Conservation (phyloP, 1,139 yeast species). For the Yamadazyma dendronema region DNA sequence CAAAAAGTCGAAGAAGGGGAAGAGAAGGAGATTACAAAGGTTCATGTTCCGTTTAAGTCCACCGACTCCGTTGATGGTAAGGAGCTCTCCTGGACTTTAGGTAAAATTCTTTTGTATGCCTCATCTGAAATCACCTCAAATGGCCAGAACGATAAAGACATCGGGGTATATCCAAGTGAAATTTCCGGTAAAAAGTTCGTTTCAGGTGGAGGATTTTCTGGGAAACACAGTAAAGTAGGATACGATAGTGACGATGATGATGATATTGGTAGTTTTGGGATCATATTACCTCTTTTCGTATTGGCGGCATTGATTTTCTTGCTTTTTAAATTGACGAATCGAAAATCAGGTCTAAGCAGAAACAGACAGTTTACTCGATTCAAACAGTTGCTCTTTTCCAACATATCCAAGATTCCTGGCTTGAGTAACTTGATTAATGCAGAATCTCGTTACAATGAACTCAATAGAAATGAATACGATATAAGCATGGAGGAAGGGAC, state of each 20-base stretch:
- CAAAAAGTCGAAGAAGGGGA: slow-evolving; percentile 19
- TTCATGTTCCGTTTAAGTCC: slow-evolving; percentile 58
- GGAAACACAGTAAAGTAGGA: slow-evolving; percentile 5
- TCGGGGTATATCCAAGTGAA: slow-evolving; percentile 57
- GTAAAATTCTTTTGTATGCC: slow-evolving; percentile 58
- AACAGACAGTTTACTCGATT: slow-evolving; percentile 14
- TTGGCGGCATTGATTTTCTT: slow-evolving; percentile 18
- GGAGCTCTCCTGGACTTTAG: slow-evolving; percentile 68
- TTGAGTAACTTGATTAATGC: slow-evolving; percentile 14
- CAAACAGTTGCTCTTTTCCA: slow-evolving; percentile 14
- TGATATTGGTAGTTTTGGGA: slow-evolving; percentile 8
- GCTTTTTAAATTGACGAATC: slow-evolving; percentile 9
- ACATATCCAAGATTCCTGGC: slow-evolving; percentile 20
- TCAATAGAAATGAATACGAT: slow-evolving; percentile 21
- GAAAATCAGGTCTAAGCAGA: slow-evolving; percentile 9
- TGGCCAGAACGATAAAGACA: slow-evolving; percentile 22
- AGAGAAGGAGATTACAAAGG: slow-evolving; percentile 26
- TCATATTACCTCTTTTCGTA: slow-evolving; percentile 13
- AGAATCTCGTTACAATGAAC: slow-evolving; percentile 13
- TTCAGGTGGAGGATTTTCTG: slow-evolving; percentile 29
- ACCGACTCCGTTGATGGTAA: slow-evolving; percentile 58
- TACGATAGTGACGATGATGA: slow-evolving; percentile 24
- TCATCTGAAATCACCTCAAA: slow-evolving; percentile 45
- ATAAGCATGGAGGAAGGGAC: slow-evolving; percentile 35
- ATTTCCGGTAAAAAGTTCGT: slow-evolving; percentile 42